Percentiles rank a stretch among this genome's conserved stretches.
Conservation (phyloP, 2,329 filamentous ascomycete genomes). For the Xylariaceae sp. region DNA sequence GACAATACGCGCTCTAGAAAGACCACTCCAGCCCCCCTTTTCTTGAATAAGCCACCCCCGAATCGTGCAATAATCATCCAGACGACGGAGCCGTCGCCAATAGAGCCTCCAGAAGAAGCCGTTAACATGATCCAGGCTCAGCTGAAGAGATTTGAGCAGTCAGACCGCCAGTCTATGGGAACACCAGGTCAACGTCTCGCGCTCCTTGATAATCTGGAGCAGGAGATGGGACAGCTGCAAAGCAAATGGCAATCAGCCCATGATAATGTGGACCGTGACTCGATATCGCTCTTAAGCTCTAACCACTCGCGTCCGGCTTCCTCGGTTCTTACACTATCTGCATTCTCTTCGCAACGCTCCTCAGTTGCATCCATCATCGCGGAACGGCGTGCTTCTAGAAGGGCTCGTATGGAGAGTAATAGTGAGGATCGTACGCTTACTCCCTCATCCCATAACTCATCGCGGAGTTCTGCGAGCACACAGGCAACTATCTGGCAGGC, state of each 20-base stretch:
- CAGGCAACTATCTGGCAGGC: slow-evolving; percentile 41
- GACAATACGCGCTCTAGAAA: slow-evolving; percentile 43
- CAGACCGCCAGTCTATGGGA: slow-evolving; percentile 33
- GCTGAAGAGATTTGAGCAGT: slow-evolving; percentile 45
- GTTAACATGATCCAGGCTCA: slow-evolving; percentile 50
- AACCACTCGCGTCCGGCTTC: slow-evolving; percentile 34
- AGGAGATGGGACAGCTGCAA: slow-evolving; percentile 59
- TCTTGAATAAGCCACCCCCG: slow-evolving; percentile 40
- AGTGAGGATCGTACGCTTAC: slow-evolving; percentile 24
- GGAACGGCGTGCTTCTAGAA: slow-evolving; percentile 37
- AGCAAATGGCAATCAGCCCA: slow-evolving; percentile 58
- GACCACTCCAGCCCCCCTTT: slow-evolving; percentile 53
- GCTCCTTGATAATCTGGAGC: slow-evolving; percentile 56
- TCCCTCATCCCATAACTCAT: slow-evolving; percentile 24
- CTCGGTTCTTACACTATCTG: slow-evolving; percentile 12
- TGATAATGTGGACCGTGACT: slow-evolving; percentile 47
- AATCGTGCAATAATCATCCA: slow-evolving; percentile 43
- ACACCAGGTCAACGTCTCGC: slow-evolving; percentile 42
- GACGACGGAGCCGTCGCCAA: slow-evolving; percentile 46
- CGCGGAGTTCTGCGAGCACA: slow-evolving; percentile 29
- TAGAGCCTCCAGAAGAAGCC: slow-evolving; percentile 49
- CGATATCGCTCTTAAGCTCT: slow-evolving; percentile 42
- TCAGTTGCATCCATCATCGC: slow-evolving; percentile 27
- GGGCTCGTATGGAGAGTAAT: slow-evolving; percentile 34
- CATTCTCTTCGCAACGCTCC: slow-evolving; percentile 26